Base-by-base conservation (phyloP, 805 yeast genomes). In the Suhomyces tanzawaensis region DNA sequence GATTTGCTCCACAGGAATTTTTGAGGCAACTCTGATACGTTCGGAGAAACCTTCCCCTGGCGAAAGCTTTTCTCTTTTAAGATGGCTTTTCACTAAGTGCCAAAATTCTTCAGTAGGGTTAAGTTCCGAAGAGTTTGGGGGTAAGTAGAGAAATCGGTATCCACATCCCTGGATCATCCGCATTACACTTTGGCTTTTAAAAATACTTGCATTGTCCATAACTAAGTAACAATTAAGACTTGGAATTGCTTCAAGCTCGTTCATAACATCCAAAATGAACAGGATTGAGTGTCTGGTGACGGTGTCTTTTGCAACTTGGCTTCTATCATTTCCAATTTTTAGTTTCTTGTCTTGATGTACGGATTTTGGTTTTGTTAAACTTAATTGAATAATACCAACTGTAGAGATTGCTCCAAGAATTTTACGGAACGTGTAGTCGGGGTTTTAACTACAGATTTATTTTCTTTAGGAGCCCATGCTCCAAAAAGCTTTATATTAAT, bases 91-190 rank as follows among this genome's bases (percentile, higher is more conserved):
- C 8, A 37, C n/a, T 19, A 16, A 38, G 27, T 34, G 21, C 50
- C 52, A 46, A 19, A 48, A 48, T 27, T 40, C 44, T 21, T 44
- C 47, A 37, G 42, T 46, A 24, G 50, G 45, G 30, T 46, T 42
- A 19, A 26, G 31, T 13, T 37, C 36, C 3, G 47, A 47, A 13
- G 44, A 43, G 31, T 32, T 43, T 18, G 43, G 49, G 16, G 47
- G 48, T 11, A 45, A 32, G 28, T 41, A 47, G 15, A 43, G 34
- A 16, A 43, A 30, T 32, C 40, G 41, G 26, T 42, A 43, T 17
- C 48, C 44, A 27, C 40, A 19, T 13, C 39, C 41, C n/a, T 21
- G 13, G n/a, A 41, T 36, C 19, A 47, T 42, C 25, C 46, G 37
- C 13, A 18, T 16, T 21, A 47, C 36, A 36, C 41, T 40, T 29